phyloP scores from a whole-genome alignment of 148 eudicot genomes.

The Diospyros lotus region DNA sequence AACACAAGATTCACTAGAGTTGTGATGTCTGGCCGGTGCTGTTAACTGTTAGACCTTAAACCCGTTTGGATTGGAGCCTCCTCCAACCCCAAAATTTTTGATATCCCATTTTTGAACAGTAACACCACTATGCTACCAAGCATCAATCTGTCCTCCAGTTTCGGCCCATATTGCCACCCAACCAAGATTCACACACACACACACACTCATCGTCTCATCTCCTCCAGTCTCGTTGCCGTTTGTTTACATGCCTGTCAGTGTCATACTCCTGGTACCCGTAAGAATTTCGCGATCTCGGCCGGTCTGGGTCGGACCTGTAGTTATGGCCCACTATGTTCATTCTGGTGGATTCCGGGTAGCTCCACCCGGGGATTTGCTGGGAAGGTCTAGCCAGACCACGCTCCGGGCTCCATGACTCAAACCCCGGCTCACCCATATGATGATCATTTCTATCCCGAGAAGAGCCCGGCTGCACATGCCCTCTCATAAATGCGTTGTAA shows the following conservation, averaged over 20 bases:
- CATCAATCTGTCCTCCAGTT: too few species aligned
- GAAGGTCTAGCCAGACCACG: conserved; percentile 41
- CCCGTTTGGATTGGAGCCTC: too few species aligned
- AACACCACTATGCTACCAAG: too few species aligned
- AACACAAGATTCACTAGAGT: too few species aligned
- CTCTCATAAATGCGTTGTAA: conserved; percentile 28
- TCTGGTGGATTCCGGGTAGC: conserved; percentile 23
- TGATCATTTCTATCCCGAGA: conserved; percentile 23
- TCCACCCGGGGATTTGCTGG: conserved; percentile 27
- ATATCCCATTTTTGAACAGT: too few species aligned
- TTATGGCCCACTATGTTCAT: conserved; percentile 22
- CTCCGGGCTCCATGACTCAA: conserved; percentile 66
- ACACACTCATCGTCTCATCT: conserved; percentile 23
- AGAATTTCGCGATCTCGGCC: conserved; percentile 38
- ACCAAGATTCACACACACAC: background rate
- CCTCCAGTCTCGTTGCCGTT: conserved; percentile 46
- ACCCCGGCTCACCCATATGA: conserved; percentile 15
- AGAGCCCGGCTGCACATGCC: conserved; percentile 21
- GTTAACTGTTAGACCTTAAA: too few species aligned
- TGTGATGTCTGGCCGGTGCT: too few species aligned
- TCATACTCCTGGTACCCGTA: conserved; percentile 32
- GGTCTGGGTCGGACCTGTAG: conserved; percentile 34
- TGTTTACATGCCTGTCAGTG: conserved; percentile 32
- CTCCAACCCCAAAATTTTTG: too few species aligned
- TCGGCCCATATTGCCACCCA: too few species aligned